A percentile compares a stretch with the other conserved stretches of the same genome.
Conservation (phyloP, 2,329 filamentous ascomycete genomes). For the Aspergillus arachidicola region DNA sequence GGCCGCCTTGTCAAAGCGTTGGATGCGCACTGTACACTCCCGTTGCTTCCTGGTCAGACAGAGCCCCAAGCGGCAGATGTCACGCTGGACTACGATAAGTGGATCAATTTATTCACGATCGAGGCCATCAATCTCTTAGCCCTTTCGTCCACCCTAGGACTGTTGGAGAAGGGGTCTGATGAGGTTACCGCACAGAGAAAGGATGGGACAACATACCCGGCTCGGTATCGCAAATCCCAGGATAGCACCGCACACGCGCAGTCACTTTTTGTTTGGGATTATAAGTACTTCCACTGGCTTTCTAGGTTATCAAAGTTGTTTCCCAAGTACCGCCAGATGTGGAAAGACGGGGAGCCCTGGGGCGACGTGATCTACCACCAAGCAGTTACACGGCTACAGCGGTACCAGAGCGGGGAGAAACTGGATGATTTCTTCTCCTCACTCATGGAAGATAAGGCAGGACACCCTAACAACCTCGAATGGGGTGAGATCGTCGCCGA, state of each 20-base stretch:
- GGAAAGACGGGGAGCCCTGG: constrained; percentile 44
- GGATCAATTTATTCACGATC: constrained; percentile 57
- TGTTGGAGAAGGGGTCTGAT: constrained; percentile 53
- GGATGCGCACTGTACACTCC: constrained; percentile 47
- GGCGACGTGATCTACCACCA: constrained; percentile 52
- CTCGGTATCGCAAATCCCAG: constrained; percentile 52
- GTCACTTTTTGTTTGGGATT: constrained; percentile 52
- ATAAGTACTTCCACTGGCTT: constrained; percentile 51
- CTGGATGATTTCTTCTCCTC: constrained; percentile 60
- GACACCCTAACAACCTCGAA: constrained; percentile 48
- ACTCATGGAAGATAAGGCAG: constrained; percentile 53
- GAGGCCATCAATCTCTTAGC: constrained; percentile 60
- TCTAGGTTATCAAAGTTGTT: constrained; percentile 49
- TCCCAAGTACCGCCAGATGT: constrained; percentile 39
- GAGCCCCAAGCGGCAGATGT: constrained; percentile 41
- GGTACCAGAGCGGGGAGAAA: constrained; percentile 50
- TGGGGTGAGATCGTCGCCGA: constrained; percentile 61
- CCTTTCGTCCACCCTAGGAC: constrained; percentile 49
- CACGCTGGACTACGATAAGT: constrained; percentile 52
- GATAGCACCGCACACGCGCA: constrained; percentile 52
- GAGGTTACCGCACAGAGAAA: constrained; percentile 42
- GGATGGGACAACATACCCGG: constrained; percentile 49
- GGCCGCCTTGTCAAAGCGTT: constrained; percentile 45
- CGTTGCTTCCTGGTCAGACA: constrained; percentile 24
- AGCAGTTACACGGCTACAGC: constrained; percentile 31